phyloP scores from a whole-genome alignment of 192 early-diverging fungal genomes.

The Coemansia sp. region DNA sequence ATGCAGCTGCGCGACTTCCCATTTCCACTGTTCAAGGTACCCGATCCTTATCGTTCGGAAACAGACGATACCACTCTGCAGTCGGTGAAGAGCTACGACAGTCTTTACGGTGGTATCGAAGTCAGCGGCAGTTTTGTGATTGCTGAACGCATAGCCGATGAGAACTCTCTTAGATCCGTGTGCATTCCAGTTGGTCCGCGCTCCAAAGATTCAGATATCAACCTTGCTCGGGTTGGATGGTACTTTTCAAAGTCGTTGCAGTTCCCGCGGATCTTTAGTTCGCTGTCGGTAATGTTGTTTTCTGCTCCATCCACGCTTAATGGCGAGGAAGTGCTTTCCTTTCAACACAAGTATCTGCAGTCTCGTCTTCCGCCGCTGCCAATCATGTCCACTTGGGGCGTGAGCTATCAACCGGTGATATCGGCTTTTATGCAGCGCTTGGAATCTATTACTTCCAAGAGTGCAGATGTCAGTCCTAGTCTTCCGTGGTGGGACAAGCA shows the following conservation, averaged over 20 bases:
- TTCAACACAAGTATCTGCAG: slow-evolving; percentile 20
- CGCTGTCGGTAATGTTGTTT: slow-evolving; percentile 48
- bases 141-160: slow-evolving; percentile 45
- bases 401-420: slow-evolving; percentile 54
- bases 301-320: slow-evolving; percentile 23
- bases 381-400: slow-evolving; percentile 56
- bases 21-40: slow-evolving; percentile 54
- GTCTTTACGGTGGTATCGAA: slow-evolving; percentile 43
- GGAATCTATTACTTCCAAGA: slow-evolving; percentile 50
- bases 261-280: slow-evolving; percentile 50
- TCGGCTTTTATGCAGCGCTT: slow-evolving; percentile 57
- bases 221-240: slow-evolving; percentile 40
- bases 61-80: neutral
- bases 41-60: slow-evolving; percentile 44
- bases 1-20: slow-evolving; percentile 58
- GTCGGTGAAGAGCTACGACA: slow-evolving; percentile 30
- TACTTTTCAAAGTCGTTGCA: slow-evolving; percentile 49
- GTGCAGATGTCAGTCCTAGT: slow-evolving; percentile 51
- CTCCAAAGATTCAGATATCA: slow-evolving; percentile 24
- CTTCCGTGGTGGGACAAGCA: slow-evolving; percentile 61
- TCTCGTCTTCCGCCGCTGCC: slow-evolving; percentile 34
- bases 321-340: slow-evolving; percentile 5
- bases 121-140: slow-evolving; percentile 45
- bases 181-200: slow-evolving; percentile 49
- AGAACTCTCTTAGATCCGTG: slow-evolving; percentile 43